Base-by-base conservation (phyloP, 1,284 basidiomycete species). In the Ceratobasidium sp. region DNA sequence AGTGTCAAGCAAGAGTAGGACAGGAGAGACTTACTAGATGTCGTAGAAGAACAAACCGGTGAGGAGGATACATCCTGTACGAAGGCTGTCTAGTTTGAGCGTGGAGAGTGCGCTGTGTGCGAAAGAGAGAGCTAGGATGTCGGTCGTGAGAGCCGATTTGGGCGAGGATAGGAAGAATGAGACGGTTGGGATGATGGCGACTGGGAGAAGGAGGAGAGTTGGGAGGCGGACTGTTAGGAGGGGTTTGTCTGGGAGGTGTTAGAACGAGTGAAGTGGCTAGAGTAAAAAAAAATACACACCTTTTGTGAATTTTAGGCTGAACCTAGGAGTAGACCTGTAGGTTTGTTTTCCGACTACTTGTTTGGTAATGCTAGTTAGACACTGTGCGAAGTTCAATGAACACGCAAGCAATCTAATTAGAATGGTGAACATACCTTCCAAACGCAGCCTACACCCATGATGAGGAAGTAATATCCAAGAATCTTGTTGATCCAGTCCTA, bases 11-110 rank as follows among this genome's bases (percentile, higher is more conserved):
- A 6, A 16, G 47, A 41, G 47, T 66, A 58, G 11, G 44, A 13
- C 26, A 57, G 91, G 91, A 79, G 93, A 94, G 18, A 95, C 94
- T 93, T 90, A 94, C 86, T 88, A 94, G 54, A 97, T 88, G 78
- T 97, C 96, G 80, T 97, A 98, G 32, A 96, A 74, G 82, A 98
- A 95, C 35, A 98, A 83, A 0, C 92, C 88, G 1, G 84, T 86
- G 1, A 99, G 85, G 16, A 99, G 86, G 72, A 96, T 88, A 67
- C 87, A 86, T 1, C 96, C 97, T 6, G 97, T 98, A 77, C 86
- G 83, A 85, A 98, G 98, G 21, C 92, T 93, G 82, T 99, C 97
- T 47, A 99, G 82, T 79, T 91, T 92, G 78, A 98, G 84, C 73
- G 97, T 82, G 28, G 89, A 87, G 69, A 99, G 84, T 0, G 94